Conservation (phyloP, 2,329 filamentous ascomycete genomes). For the Cladosporium sp. region DNA sequence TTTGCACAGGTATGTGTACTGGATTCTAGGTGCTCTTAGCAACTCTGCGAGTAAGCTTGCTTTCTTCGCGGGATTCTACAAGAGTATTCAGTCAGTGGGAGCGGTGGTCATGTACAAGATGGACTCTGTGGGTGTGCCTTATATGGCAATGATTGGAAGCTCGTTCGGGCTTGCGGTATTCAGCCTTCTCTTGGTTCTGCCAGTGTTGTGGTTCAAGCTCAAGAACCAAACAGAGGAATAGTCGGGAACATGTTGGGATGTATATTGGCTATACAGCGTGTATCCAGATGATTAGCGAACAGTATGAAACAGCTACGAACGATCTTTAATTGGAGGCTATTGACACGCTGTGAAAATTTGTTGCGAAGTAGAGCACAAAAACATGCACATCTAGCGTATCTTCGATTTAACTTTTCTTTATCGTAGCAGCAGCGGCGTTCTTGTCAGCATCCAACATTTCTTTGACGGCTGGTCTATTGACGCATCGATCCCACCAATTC, state of each 20-base stretch:
- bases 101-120: not conserved
- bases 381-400: too few species aligned
- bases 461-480: too few species aligned
- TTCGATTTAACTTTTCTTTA: too few species aligned
- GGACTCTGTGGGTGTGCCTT: not conserved
- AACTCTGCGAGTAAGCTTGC: conserved; percentile 90
- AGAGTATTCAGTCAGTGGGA: conserved; percentile 81
- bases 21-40: conserved; percentile 86
- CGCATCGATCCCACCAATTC: not conserved
- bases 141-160: not conserved
- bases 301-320: too few species aligned
- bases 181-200: not conserved
- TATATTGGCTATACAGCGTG: too few species aligned
- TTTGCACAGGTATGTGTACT: conserved; percentile 53
- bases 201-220: not conserved
- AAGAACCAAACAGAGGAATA: not conserved
- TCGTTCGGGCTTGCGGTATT: not conserved
- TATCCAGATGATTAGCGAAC: too few species aligned
- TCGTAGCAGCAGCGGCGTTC: too few species aligned
- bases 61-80: conserved; percentile 88
- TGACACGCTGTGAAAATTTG: too few species aligned
- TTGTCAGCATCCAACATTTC: too few species aligned
- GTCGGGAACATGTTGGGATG: too few species aligned
- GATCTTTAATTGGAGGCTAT: too few species aligned
- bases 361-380: too few species aligned